Evolutionary conservation across 805 yeast species (phyloP).

Genomic region (Clavispora santaluciae): DNA sequence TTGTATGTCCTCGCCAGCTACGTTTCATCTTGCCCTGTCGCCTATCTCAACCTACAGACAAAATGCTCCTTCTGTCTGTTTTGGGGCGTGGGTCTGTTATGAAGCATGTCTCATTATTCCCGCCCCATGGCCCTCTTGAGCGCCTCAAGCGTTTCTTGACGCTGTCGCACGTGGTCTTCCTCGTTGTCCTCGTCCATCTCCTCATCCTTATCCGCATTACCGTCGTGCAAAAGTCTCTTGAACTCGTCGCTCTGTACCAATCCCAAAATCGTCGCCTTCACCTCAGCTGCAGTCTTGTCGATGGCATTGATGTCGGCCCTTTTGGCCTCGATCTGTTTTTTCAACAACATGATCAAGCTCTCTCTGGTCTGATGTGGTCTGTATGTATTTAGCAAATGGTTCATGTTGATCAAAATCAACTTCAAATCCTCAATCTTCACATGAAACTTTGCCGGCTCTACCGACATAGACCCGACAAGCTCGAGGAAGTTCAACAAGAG

Average conservation of each 20-base stretch:
- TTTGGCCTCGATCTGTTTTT: slow-evolving; percentile 64
- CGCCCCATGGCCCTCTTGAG: background rate
- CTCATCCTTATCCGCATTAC: background rate
- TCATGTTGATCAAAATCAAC: slow-evolving; percentile 78
- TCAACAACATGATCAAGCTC: slow-evolving; percentile 68
- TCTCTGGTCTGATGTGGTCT: slow-evolving; percentile 95
- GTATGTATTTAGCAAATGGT: slow-evolving; percentile 86
- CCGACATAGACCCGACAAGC: slow-evolving; percentile 69
- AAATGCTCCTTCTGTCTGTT: too few relatives aligned
- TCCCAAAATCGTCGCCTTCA: slow-evolving; percentile 31
- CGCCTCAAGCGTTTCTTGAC: background rate
- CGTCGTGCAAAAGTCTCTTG: background rate
- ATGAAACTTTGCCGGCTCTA: slow-evolving; percentile 59
- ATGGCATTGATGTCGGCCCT: slow-evolving; percentile 47
- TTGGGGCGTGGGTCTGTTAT: too few relatives aligned
- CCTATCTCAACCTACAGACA: too few relatives aligned
- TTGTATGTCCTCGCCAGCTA: too few relatives aligned
- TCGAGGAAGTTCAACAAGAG: slow-evolving; percentile 76
- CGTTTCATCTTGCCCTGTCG: too few relatives aligned
- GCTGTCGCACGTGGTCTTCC: background rate
- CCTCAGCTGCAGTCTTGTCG: slow-evolving; percentile 34
- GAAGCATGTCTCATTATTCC: too few relatives aligned
- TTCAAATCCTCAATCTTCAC: slow-evolving; percentile 74
- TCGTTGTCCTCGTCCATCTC: background rate
- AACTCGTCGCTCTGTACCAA: slow-evolving; percentile 13